Base-by-base conservation (phyloP, 169 alveolate genomes). In the Perkinsus marinus region DNA sequence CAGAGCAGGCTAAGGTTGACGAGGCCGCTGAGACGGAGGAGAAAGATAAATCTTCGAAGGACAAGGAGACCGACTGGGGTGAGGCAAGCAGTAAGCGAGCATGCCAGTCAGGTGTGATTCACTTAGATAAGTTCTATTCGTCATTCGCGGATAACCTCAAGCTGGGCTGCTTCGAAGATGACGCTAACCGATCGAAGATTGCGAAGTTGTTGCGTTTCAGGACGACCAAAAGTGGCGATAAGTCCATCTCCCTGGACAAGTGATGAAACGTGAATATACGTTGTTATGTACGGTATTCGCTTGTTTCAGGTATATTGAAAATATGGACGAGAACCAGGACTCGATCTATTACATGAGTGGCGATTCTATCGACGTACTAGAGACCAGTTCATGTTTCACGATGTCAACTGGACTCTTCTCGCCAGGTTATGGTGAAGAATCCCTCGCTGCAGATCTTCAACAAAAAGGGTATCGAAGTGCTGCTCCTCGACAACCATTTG, bases 91-190 rank as follows among this genome's bases (percentile, higher is more conserved):
- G 7, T 95, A 9, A 17, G 17, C 68, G 9, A 10, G 68, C 26
- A 43, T 10, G 68, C 68, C 17, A 17, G 26, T 43, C 26, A 94
- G 89, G 92, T 9, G 17, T 43, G 9, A 43, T 16, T 57, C 39
- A 46, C 37, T 94, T 47, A 91, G 94, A 96, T 91, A 95, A 95
- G 94, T 98, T 98, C 96, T 98, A 97, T 95, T 96, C 96, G 91
- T 97, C 96, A 94, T 98, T 97, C 96, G 95, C 96, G 68, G 97
- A 97, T 91, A 96, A 96, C 92, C 94, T 98, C 90, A 98, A 98
- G 96, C 96, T 98, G 69, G 99, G 99, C 38, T 97, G 99, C 94
- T 97, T 97, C 93, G 99, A 98, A 92, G 99, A 98, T 93, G 98
- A 97, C 93, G 94, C 98, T 90, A 98, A 98, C 93, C 96, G 99